These are phyloP conservation scores for Cyanidioschyzon merolae DNA, from an alignment of 23 red algal species.

Conservation along the genomic window DNA sequence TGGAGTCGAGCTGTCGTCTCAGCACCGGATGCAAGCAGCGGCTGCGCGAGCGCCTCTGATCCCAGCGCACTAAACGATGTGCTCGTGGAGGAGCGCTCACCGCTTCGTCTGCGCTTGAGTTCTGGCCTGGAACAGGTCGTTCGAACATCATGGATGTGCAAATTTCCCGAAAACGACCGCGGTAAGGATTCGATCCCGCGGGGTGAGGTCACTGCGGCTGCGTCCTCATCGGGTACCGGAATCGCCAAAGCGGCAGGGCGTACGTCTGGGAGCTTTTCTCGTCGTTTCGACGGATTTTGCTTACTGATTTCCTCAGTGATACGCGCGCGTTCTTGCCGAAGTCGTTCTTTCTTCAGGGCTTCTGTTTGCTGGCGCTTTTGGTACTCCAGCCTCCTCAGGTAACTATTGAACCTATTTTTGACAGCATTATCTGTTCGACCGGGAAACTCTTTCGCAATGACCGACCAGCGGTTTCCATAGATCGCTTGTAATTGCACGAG, in stretches of 20 bases:
- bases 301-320: background rate
- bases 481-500: conserved; percentile 18
- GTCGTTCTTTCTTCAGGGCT: background rate
- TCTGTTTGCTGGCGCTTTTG: background rate
- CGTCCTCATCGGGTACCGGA: background rate
- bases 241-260: background rate
- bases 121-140: background rate
- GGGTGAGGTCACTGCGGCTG: background rate
- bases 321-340: background rate
- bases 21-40: no score
- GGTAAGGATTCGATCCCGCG: background rate
- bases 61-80: no score
- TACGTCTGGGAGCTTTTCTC: background rate
- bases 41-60: no score
- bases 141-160: background rate
- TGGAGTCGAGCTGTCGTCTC: no score
- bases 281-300: background rate
- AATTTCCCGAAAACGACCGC: background rate
- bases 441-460: conserved; percentile 28
- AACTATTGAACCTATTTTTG: conserved; percentile 36
- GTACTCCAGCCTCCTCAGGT: conserved; percentile 1
- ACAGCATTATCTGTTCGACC: conserved; percentile 35
- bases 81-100: no score
- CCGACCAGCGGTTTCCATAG: conserved; percentile 32
- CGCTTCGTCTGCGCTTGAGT: background rate